Percentiles rank a stretch among this genome's conserved stretches.
phyloP scores from a whole-genome alignment of 1,139 yeast genomes.

The Debaryomycetaceae sp. region DNA sequence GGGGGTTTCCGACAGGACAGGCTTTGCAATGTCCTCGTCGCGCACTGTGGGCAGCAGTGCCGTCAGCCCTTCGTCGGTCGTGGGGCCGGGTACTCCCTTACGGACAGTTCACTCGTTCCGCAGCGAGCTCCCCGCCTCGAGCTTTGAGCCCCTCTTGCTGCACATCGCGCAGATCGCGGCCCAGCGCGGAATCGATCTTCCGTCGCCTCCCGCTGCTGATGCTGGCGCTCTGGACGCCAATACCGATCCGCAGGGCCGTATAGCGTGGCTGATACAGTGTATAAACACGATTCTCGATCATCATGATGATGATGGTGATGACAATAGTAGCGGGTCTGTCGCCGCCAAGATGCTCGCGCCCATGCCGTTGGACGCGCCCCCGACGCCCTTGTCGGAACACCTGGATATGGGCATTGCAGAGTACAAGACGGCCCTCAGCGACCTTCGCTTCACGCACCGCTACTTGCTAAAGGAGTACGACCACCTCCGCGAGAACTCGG shows the following conservation, averaged over 20 bases:
- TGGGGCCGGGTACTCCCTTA: too few species aligned
- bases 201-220: conserved; percentile 27
- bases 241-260: conserved; percentile 21
- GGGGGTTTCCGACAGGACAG: conserved; percentile 3
- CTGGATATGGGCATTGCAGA: conserved; percentile 24
- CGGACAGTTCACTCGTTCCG: too few species aligned
- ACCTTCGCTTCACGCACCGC: conserved; percentile 53
- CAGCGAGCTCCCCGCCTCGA: conserved; percentile 6
- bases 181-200: conserved; percentile 36
- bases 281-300: conserved; percentile 24
- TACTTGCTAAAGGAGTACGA: conserved; percentile 52
- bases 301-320: background rate
- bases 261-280: conserved; percentile 45
- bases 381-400: background rate
- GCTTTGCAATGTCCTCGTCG: conserved; percentile 5
- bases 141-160: conserved; percentile 38
- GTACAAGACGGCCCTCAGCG: conserved; percentile 47
- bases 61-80: conserved; percentile 3
- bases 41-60: conserved; percentile 1
- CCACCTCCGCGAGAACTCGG: conserved; percentile 40
- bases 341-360: too few species aligned
- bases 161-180: conserved; percentile 47
- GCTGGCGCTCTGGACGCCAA: conserved; percentile 4
- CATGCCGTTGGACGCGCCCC: background rate
- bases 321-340: background rate